Evolutionary conservation across 169 alveolate genomes (phyloP).

Genomic region (Cryptosporidium tyzzeri): DNA sequence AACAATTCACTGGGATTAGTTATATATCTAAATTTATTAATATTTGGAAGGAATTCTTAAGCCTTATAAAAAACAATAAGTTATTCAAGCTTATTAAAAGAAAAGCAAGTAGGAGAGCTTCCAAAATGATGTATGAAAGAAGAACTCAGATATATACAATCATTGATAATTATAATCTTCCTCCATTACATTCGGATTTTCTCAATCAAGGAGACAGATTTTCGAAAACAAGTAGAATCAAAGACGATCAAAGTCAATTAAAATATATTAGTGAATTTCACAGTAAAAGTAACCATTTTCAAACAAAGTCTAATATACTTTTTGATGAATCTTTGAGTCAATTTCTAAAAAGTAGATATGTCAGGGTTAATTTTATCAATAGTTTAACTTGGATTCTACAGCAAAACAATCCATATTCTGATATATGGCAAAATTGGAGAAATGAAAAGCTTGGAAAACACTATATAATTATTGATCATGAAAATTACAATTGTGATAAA

Average conservation of each 20-base stretch:
- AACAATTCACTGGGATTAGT: neutral
- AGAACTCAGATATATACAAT: neutral
- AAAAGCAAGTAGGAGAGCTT: neutral
- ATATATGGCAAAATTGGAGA: constrained; percentile 29
- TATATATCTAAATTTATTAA: neutral
- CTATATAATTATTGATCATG: constrained; percentile 12
- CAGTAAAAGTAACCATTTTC: neutral
- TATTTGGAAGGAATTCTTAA: neutral
- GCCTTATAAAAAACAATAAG: neutral
- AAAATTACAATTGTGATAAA: neutral
- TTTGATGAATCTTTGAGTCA: constrained; percentile 29
- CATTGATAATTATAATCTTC: neutral
- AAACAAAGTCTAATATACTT: constrained; percentile 10
- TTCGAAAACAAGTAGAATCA: neutral
- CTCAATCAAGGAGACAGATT: neutral
- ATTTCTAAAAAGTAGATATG: constrained; percentile 19
- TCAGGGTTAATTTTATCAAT: constrained; percentile 5
- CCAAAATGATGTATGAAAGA: neutral
- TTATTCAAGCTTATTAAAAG: neutral
- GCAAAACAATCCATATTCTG: constrained; percentile 11
- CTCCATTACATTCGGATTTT: neutral
- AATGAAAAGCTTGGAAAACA: constrained; percentile 15
- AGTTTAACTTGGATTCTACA: constrained; percentile 52
- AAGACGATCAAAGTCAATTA: neutral
- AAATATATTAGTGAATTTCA: neutral